Conservation (phyloP, 192 early-diverging fungal species). For the Podila clonocystis region DNA sequence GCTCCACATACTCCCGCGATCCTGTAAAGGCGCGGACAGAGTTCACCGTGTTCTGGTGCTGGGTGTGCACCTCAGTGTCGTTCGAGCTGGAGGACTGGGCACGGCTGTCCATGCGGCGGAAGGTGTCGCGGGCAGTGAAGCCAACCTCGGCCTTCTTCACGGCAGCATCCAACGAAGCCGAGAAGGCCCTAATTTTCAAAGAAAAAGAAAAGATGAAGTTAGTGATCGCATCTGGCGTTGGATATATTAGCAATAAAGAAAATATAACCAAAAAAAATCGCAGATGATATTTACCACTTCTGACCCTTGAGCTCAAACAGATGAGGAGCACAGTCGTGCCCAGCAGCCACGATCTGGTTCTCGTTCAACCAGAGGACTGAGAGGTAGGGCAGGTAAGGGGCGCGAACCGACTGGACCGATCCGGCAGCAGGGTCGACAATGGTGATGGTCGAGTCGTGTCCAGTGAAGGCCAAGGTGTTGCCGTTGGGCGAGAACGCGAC, state of each 20-base stretch:
- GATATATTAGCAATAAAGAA: neutral
- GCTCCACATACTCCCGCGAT: slow-evolving; percentile 61
- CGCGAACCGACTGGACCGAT: slow-evolving; percentile 65
- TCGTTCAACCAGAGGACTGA: slow-evolving; percentile 84
- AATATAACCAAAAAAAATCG: neutral
- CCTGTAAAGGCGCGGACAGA: slow-evolving; percentile 65
- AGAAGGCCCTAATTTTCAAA: slow-evolving; percentile 51
- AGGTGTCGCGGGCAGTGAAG: slow-evolving; percentile 82
- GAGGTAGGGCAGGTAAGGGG: slow-evolving; percentile 77
- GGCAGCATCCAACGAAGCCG: slow-evolving; percentile 83
- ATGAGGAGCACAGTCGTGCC: slow-evolving; percentile 94
- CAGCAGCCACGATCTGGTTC: slow-evolving; percentile 83
- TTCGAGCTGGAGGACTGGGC: slow-evolving; percentile 66
- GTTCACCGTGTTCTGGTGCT: slow-evolving; percentile 98
- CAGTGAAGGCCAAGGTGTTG: slow-evolving; percentile 83
- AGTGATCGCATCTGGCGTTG: neutral
- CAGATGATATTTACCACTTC: slow-evolving; percentile 63
- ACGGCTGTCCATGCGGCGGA: slow-evolving; percentile 93
- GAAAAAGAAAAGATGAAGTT: neutral
- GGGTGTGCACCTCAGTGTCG: slow-evolving; percentile 80
- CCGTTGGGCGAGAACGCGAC: slow-evolving; percentile 94
- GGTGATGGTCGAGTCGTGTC: slow-evolving; percentile 89
- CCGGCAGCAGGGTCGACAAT: slow-evolving; percentile 75
- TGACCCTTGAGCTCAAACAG: slow-evolving; percentile 69
- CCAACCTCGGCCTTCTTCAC: slow-evolving; percentile 70